Evolutionary conservation across 805 yeast genomes (phyloP), one percentile per base, ranked within the genome.

Genomic region (Candida broadrunensis): DNA sequence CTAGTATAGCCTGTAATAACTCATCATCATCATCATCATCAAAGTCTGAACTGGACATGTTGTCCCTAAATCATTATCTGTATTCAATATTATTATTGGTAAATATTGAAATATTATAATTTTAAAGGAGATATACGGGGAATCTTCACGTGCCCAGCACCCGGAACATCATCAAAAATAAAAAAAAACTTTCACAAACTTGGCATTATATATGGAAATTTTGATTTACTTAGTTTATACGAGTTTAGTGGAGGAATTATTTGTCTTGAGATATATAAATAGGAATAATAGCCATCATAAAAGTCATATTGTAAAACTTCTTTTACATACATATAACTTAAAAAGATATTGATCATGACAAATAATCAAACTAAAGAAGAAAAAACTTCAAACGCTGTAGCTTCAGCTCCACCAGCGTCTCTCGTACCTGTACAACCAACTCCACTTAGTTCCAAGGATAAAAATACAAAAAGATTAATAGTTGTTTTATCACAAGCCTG

Each of bases 401-500:
- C 48, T 14, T 50, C 61, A 9, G 63, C 56, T 1, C 61, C 63
- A 15, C 63, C 64, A 35, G 95, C 95, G 2, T 81, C 89, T 3
- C 69, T 89, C 37, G 90, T 89, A 18, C 98, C 98, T 11, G 81
- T 81, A 33, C 90, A 88, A 46, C 98, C 99, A 26, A 68, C 80
- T 19, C 80, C 88, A 6, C 73, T 90, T 41, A 80, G 79, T 31
- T 87, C 97, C 0, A 85, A 78, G 50, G 98, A 91, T 69, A 91
- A 91, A 58, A 74, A 72, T 45, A 83, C 97, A 9, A 82, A 88
- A 63, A 77, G 99, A 56, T 73, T 93, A 54, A 81, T 93, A 43
- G 99, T 93, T 16, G 99, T 93, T n/a, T 75, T 93, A 34, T 81
- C 97, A 13, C 95, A 89, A 57, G 99, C 99, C 13, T 90, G 97